These are phyloP conservation scores for Saturnispora ahearnii DNA, from an alignment of 805 yeast species.

Conservation along the genomic window DNA sequence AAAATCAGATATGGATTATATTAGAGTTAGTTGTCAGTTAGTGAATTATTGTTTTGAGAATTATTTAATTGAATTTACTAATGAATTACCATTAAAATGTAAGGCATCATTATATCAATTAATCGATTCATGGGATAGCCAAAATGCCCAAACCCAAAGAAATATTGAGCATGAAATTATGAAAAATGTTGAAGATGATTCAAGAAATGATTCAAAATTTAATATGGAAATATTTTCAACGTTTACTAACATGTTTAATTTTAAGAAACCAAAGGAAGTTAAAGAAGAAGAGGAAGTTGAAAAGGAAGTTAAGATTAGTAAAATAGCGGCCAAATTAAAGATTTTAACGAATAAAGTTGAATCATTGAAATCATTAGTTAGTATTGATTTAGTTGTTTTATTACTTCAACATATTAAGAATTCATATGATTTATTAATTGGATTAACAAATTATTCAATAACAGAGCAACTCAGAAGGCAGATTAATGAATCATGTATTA, in stretches of 20 bases:
- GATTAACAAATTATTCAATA: constrained; percentile 30
- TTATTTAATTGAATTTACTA: constrained; percentile 28
- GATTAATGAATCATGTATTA: constrained; percentile 35
- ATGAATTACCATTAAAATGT: constrained; percentile 27
- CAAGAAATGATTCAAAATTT: constrained; percentile 25
- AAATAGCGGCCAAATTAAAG: constrained; percentile 72
- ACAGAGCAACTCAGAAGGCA: constrained; percentile 24
- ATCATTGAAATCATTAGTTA: constrained; percentile 66
- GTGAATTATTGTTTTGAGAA: constrained; percentile 30
- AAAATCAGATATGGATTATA: constrained; percentile 22
- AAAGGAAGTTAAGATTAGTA: constrained; percentile 36
- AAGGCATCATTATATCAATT: constrained; percentile 22
- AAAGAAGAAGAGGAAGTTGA: constrained; percentile 9
- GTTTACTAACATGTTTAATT: constrained; percentile 54
- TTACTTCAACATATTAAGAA: constrained; percentile 60
- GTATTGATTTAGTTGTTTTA: constrained; percentile 69
- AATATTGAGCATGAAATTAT: constrained; percentile 32
- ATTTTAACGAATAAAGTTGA: constrained; percentile 67
- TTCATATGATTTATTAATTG: constrained; percentile 50
- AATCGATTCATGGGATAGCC: constrained; percentile 33
- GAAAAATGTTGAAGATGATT: constrained; percentile 24
- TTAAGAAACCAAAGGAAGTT: constrained; percentile 22
- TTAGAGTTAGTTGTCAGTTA: constrained; percentile 23
- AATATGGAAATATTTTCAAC: constrained; percentile 47
- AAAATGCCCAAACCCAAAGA: constrained; percentile 30